Evolutionary conservation across 768 basidiomycete genomes (phyloP).

Genomic region (Tricholoma sp.): DNA sequence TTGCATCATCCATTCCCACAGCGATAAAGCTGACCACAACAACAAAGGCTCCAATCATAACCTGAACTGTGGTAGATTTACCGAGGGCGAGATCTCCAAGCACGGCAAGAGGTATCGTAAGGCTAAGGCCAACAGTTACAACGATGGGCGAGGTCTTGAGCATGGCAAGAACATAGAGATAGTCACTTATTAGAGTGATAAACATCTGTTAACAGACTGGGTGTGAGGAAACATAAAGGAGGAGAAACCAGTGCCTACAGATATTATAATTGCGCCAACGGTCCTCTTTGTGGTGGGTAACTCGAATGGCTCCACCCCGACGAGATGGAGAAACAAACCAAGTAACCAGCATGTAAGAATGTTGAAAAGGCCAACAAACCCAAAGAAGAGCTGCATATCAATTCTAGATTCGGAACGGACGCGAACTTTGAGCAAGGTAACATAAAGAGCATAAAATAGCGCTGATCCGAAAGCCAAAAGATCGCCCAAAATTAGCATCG

Average conservation of each 20-base stretch:
- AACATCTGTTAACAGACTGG: conserved; percentile 49
- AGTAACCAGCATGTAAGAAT: conserved; percentile 64
- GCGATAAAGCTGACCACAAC: conserved; percentile 77
- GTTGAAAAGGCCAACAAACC: conserved; percentile 81
- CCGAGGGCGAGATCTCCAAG: conserved; percentile 71
- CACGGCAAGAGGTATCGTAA: conserved; percentile 92
- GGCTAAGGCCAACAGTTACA: conserved; percentile 86
- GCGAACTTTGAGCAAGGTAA: conserved; percentile 76
- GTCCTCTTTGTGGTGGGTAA: conserved; percentile 42
- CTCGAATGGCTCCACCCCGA: conserved; percentile 60
- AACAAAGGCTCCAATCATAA: conserved; percentile 68
- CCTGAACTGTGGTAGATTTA: conserved; percentile 50
- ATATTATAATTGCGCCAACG: conserved; percentile 30
- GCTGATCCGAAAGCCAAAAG: conserved; percentile 74
- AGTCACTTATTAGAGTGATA: conserved; percentile 82
- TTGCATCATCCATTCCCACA: conserved; percentile 54
- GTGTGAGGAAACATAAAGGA: not conserved
- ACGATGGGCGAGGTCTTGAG: conserved; percentile 94
- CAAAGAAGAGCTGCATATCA: conserved; percentile 87
- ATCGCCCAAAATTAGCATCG: conserved; percentile 66
- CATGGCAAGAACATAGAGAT: conserved; percentile 85
- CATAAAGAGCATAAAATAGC: conserved; percentile 74
- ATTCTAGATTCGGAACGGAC: conserved; percentile 70
- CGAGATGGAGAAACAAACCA: conserved; percentile 62
- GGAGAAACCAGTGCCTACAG: conserved; percentile 23